These are phyloP conservation scores for Colletotrichum tabaci DNA, from an alignment of 2,329 filamentous ascomycete genomes.

Conservation along the genomic window DNA sequence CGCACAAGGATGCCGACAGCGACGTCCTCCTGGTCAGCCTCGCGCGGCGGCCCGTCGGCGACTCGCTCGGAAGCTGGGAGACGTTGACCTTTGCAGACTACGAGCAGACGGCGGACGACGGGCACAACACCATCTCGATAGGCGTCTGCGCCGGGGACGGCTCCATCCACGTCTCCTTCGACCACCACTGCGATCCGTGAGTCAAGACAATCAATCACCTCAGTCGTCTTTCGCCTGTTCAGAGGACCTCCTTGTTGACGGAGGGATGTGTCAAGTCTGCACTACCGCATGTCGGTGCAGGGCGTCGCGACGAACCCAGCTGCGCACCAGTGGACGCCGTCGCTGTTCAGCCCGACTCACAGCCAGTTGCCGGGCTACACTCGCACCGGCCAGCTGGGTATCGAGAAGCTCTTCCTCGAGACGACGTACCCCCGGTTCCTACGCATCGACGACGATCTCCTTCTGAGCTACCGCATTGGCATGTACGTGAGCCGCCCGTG, in stretches of 20 bases:
- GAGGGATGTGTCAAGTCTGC: not conserved
- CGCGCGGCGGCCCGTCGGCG: slow-evolving; percentile 23
- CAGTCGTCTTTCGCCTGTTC: too few relatives aligned
- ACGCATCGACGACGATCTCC: slow-evolving; percentile 27
- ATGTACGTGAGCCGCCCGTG: slow-evolving; percentile 17
- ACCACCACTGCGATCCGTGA: slow-evolving; percentile 41
- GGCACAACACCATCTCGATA: slow-evolving; percentile 41
- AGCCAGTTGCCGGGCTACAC: slow-evolving; percentile 36
- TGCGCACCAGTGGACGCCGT: slow-evolving; percentile 23
- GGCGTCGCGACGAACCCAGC: slow-evolving; percentile 30
- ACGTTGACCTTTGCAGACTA: slow-evolving; percentile 33
- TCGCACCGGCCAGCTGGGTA: slow-evolving; percentile 29
- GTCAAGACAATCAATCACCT: not conserved
- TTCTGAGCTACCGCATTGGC: slow-evolving; percentile 38
- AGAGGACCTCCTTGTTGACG: not conserved
- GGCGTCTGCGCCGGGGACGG: slow-evolving; percentile 32
- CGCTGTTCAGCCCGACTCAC: slow-evolving; percentile 38
- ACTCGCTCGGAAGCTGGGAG: slow-evolving; percentile 20
- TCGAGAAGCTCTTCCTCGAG: slow-evolving; percentile 38
- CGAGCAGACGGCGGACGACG: slow-evolving; percentile 39
- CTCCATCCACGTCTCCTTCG: slow-evolving; percentile 35
- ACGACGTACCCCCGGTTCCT: slow-evolving; percentile 35
- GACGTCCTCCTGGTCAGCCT: slow-evolving; percentile 24
- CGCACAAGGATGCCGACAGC: slow-evolving; percentile 23
- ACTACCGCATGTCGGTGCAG: slow-evolving; percentile 32